Base-by-base conservation (phyloP, 495 filamentous ascomycete genomes). In the Ascobolus immersus region DNA sequence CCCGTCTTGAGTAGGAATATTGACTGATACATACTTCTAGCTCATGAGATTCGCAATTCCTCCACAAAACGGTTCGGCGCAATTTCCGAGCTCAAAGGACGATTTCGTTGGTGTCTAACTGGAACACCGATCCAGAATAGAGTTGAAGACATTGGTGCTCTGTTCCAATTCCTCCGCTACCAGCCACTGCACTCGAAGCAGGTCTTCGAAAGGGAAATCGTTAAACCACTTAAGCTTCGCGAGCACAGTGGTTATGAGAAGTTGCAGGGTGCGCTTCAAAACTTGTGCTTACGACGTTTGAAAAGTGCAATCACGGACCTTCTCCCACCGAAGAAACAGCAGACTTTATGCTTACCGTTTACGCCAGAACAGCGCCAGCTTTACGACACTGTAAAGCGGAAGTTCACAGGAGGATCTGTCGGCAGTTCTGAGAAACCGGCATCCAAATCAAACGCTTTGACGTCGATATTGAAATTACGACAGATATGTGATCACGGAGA, bases 41-140 rank as follows among this genome's bases (percentile, higher is more conserved):
- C 23, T n/a, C 23, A 25, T 25, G 7, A 7, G n/a, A 25, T 25
- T 25, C 23, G 23, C 7, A 25, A 25, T n/a, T 5, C 5, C 13
- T 34, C 13, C 29, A 25, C 12, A 5, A 2, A 21, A 19, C 36
- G 30, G 2, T 32, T 36, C 12, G 41, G 30, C 18, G 47, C 44
- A 2, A 48, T 41, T 21, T 10, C 32, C 13, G 15, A 15, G 6
- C 36, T 50, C 3, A 26, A 20, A 2, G 38, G 37, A 5, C 28
- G 27, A n/a, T 34, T 38, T n/a, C 40, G 37, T 25, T 55, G 53
- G 52, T 38, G 40, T 3, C 36, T 55, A 4, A 46, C 48, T 0
- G 52, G 52, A 6, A 55, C 52, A 5, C 53, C 52, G 3, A 35
- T 54, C n/a, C 42, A 45, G 11, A 55, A 54, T 17, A 29, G 13